A percentile compares a stretch with the other conserved stretches of the same genome.
These are phyloP conservation scores for Cubamyces lactineus DNA, from an alignment of 768 basidiomycete species.

Conservation along the genomic window DNA sequence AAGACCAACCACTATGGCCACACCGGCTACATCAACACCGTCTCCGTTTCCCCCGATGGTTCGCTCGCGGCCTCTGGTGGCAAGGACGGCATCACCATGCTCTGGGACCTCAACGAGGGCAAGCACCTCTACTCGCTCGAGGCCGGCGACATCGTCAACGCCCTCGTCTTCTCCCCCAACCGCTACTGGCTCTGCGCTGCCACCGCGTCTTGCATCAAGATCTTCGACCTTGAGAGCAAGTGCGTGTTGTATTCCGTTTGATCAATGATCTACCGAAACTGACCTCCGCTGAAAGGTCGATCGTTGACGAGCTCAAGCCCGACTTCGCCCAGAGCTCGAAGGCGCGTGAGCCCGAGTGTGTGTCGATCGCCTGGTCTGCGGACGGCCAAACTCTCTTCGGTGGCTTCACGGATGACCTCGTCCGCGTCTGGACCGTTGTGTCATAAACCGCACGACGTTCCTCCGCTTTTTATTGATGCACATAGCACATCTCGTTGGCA, in stretches of 20 bases:
- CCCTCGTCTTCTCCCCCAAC: conserved; percentile 99
- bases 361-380: conserved; percentile 97
- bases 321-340: conserved; percentile 81
- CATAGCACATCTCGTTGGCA: conserved; percentile 16
- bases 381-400: conserved; percentile 97
- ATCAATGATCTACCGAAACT: not conserved
- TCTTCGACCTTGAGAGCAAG: conserved; percentile 99
- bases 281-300: conserved; percentile 60
- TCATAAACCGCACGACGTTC: conserved; percentile 35
- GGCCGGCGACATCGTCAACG: conserved; percentile 97
- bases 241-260: conserved; percentile 45
- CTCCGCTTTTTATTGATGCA: conserved; percentile 6
- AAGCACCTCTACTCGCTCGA: conserved; percentile 99
- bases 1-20: conserved; percentile 99
- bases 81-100: conserved; percentile 99
- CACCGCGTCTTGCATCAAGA: conserved; percentile 96
- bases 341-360: conserved; percentile 85
- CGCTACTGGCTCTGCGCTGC: conserved; percentile 99
- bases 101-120: conserved; percentile 99
- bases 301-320: conserved; percentile 98
- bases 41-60: conserved; percentile 98
- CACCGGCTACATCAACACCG: conserved; percentile 98
- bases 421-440: conserved; percentile 90
- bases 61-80: conserved; percentile 99
- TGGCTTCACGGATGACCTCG: conserved; percentile 93